phyloP scores from a whole-genome alignment of 139 green algal genomes.

The Chlorella ohadii region DNA sequence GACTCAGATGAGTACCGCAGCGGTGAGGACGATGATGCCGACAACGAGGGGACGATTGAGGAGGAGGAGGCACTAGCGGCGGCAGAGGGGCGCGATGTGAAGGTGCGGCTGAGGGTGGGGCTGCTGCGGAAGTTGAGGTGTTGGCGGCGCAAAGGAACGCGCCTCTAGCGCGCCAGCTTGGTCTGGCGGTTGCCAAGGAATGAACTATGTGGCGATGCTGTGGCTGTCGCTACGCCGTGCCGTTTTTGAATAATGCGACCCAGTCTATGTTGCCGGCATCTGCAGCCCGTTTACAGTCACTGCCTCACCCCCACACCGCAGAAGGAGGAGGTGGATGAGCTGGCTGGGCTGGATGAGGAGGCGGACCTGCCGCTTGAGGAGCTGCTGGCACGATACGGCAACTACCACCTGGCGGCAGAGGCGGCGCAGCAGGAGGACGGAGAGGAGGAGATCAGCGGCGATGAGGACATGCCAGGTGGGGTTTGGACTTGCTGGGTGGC shows the following conservation, averaged over 20 bases:
- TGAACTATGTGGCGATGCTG: too few species aligned
- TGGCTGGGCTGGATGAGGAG: conserved; percentile 80
- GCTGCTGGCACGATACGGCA: conserved; percentile 79
- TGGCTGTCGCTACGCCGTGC: too few species aligned
- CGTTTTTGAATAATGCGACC: too few species aligned
- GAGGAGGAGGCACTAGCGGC: conserved; percentile 72
- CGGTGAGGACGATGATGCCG: conserved; percentile 47
- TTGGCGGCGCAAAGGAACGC: too few species aligned
- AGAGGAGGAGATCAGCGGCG: conserved; percentile 1
- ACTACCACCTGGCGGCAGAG: conserved; percentile 39
- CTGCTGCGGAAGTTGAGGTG: too few species aligned
- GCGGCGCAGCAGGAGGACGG: conserved; percentile 44
- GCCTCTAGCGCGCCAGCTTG: too few species aligned
- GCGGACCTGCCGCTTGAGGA: conserved; percentile 89
- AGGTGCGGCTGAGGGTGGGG: not conserved
- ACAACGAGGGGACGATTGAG: conserved; percentile 85
- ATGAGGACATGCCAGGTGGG: conserved; percentile 16
- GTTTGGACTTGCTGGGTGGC: too few species aligned
- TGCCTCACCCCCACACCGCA: not conserved
- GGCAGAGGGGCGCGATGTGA: conserved; percentile 43
- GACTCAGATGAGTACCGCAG: conserved; percentile 24
- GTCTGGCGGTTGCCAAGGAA: too few species aligned
- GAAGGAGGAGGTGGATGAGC: conserved; percentile 60
- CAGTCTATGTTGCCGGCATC: not conserved
- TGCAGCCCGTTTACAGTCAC: not conserved